Conservation (phyloP, 371 early-diverging fungal species). For the Mucor irregularis region DNA sequence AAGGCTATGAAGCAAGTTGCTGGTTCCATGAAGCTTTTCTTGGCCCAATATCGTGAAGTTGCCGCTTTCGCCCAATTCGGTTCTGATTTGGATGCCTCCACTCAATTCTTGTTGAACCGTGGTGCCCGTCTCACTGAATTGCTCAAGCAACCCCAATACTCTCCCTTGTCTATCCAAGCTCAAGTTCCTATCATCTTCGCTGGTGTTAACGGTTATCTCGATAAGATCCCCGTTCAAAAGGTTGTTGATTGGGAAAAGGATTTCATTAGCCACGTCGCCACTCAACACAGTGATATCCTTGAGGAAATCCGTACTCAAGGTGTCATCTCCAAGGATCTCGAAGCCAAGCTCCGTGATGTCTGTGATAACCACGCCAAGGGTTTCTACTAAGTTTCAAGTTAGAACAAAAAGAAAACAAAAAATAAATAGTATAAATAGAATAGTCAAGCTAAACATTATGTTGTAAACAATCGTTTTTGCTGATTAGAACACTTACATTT, state of each 20-base stretch:
- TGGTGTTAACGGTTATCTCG: slow-evolving; percentile 97
- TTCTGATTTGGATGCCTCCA: slow-evolving; percentile 96
- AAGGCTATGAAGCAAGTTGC: slow-evolving; percentile 99
- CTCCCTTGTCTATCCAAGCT: slow-evolving; percentile 89
- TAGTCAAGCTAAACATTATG: no score
- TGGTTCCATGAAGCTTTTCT: slow-evolving; percentile 96
- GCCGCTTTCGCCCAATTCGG: slow-evolving; percentile 98
- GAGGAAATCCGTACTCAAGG: slow-evolving; percentile 88
- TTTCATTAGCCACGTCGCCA: slow-evolving; percentile 84
- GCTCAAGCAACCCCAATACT: slow-evolving; percentile 94
- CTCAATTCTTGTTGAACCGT: slow-evolving; percentile 96
- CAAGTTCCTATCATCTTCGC: slow-evolving; percentile 93
- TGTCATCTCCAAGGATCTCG: slow-evolving; percentile 70
- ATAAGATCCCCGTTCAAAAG: slow-evolving; percentile 92
- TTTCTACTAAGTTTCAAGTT: slow-evolving; percentile 60
- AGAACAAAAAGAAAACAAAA: slow-evolving; percentile 3
- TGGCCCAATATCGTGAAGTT: slow-evolving; percentile 98
- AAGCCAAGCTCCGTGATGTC: slow-evolving; percentile 83
- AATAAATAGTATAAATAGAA: background rate
- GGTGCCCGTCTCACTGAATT: slow-evolving; percentile 97
- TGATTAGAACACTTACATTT: no score
- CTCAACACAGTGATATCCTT: slow-evolving; percentile 85
- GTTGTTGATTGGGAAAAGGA: slow-evolving; percentile 89
- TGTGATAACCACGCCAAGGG: slow-evolving; percentile 84
- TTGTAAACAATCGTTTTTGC: no score